A percentile compares a stretch with the other conserved stretches of the same genome.
Evolutionary conservation across 345 rosid species (phyloP).

Genomic region (Ceriops decandra): DNA sequence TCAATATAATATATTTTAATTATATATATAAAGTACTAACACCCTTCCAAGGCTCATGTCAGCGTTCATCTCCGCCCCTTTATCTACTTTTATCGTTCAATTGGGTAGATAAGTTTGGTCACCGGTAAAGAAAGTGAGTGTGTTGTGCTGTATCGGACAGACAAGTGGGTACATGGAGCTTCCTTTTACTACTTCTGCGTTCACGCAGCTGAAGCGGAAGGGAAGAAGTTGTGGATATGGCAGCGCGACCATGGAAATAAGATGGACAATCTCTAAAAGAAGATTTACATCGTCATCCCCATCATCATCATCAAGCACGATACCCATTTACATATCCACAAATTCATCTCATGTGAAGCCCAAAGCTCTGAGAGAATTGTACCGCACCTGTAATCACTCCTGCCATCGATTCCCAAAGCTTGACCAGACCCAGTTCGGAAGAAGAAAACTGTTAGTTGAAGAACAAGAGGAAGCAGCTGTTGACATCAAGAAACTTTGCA

Average conservation of each 20-base stretch:
- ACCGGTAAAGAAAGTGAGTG: no score
- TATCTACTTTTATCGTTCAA: no score
- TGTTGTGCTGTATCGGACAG: no score
- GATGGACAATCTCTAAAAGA: constrained; percentile 41
- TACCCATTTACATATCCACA: constrained; percentile 64
- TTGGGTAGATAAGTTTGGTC: no score
- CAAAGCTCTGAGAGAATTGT: constrained; percentile 45
- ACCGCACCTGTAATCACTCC: constrained; percentile 55
- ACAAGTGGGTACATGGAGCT: no score
- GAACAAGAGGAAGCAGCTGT: constrained; percentile 27
- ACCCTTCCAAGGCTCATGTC: no score
- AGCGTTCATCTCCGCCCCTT: no score
- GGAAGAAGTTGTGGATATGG: neutral
- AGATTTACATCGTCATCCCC: constrained; percentile 15
- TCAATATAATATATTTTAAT: no score
- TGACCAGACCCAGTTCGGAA: constrained; percentile 7
- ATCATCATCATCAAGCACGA: constrained; percentile 6
- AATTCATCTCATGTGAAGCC: constrained; percentile 48
- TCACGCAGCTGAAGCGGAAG: neutral
- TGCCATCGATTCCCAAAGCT: constrained; percentile 50
- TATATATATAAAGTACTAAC: no score
- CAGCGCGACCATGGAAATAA: constrained; percentile 43
- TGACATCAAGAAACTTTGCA: constrained; percentile 53
- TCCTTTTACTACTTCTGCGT: no score
- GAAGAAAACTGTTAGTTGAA: neutral